These are phyloP conservation scores for Cryptococcus sp. DNA, from an alignment of 1,284 basidiomycete species.

Conservation along the genomic window DNA sequence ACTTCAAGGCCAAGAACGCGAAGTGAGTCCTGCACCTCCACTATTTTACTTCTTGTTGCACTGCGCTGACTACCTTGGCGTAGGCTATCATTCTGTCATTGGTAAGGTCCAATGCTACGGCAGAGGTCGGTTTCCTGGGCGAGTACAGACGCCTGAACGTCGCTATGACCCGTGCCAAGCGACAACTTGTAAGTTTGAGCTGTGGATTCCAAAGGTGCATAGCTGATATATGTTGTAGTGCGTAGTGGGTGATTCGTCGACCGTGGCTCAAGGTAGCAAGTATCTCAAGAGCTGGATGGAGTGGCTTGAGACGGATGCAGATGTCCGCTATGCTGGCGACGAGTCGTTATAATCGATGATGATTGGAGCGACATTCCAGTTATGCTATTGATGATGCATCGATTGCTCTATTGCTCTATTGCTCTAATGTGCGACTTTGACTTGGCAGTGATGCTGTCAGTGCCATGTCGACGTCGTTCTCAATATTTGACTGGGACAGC, in stretches of 20 bases:
- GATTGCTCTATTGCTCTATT: too few relatives aligned
- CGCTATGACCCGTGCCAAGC: slow-evolving; percentile 88
- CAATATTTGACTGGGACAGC: slow-evolving; percentile 19
- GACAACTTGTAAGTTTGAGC: slow-evolving; percentile 69
- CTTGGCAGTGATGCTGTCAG: too few relatives aligned
- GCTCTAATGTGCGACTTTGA: too few relatives aligned
- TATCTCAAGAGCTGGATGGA: slow-evolving; percentile 86
- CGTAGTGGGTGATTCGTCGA: slow-evolving; percentile 86
- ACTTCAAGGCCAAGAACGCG: slow-evolving; percentile 82
- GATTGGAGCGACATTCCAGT: too few relatives aligned
- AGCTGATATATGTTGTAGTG: slow-evolving; percentile 59
- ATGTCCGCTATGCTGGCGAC: slow-evolving; percentile 76
- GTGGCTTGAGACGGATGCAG: slow-evolving; percentile 86
- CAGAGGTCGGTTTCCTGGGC: slow-evolving; percentile 88
- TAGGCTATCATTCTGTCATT: slow-evolving; percentile 83
- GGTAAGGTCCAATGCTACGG: slow-evolving; percentile 77
- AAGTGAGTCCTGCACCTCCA: slow-evolving; percentile 28
- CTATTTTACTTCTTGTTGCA: not conserved
- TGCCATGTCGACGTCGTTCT: too few relatives aligned
- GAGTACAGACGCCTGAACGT: slow-evolving; percentile 89
- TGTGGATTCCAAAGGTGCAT: slow-evolving; percentile 5
- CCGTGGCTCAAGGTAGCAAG: slow-evolving; percentile 74
- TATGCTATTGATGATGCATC: not conserved
- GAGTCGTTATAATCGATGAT: slow-evolving; percentile 11
- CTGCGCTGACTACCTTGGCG: not conserved